phyloP scores from a whole-genome alignment of 2,329 filamentous ascomycete species.

The Atkinsonella hypoxylon region DNA sequence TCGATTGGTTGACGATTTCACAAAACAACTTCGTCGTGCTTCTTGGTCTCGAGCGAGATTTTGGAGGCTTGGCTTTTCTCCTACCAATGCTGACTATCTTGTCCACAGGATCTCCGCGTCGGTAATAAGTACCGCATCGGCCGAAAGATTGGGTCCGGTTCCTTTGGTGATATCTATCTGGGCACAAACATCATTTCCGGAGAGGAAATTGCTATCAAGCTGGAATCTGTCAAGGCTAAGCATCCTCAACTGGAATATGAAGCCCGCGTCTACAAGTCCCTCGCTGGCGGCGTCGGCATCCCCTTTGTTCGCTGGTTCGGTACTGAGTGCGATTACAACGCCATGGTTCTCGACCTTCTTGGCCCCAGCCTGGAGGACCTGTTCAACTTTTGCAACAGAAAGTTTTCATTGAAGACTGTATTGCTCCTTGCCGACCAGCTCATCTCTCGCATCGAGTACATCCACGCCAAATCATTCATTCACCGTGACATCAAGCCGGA shows the following conservation, averaged over 20 bases:
- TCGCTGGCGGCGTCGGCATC: conserved; percentile 94
- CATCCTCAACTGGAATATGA: conserved; percentile 98
- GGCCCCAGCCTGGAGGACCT: conserved; percentile 93
- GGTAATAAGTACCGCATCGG: conserved; percentile 99
- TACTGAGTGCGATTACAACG: conserved; percentile 99
- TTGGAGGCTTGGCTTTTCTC: neutral
- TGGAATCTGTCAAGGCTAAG: conserved; percentile 98
- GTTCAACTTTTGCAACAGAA: conserved; percentile 99
- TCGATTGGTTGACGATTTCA: too few species aligned
- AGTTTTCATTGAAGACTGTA: conserved; percentile 98
- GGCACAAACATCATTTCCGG: conserved; percentile 99
- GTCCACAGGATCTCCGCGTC: conserved; percentile 79
- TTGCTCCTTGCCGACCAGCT: conserved; percentile 93
- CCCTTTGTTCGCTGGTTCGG: conserved; percentile 99
- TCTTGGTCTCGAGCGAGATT: neutral
- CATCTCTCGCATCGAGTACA: conserved; percentile 98
- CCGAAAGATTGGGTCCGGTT: conserved; percentile 95
- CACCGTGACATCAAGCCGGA: conserved; percentile 99
- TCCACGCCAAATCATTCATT: conserved; percentile 98
- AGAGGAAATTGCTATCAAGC: conserved; percentile 99
- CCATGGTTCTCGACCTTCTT: conserved; percentile 96
- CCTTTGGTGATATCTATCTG: conserved; percentile 97
- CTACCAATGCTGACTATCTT: neutral
- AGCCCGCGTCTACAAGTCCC: conserved; percentile 79
- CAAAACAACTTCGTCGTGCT: too few species aligned